These are phyloP conservation scores for Torrubiella hemipterigena DNA, from an alignment of 2,329 filamentous ascomycete genomes.

Conservation along the genomic window DNA sequence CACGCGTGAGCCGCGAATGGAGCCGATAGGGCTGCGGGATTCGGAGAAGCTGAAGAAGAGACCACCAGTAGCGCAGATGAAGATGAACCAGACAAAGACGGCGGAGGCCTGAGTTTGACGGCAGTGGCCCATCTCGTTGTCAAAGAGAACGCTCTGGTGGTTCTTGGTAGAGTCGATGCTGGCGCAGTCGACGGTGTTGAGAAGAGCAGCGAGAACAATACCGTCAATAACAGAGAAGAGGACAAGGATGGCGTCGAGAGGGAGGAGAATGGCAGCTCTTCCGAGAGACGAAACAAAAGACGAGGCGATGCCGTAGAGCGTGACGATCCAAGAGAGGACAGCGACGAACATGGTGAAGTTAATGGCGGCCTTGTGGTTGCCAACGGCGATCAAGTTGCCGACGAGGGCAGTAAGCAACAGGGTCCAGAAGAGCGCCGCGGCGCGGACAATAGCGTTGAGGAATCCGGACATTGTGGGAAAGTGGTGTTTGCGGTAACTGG, in stretches of 20 bases:
- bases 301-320: constrained; percentile 49
- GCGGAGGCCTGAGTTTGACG: constrained; percentile 62
- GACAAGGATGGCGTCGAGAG: constrained; percentile 44
- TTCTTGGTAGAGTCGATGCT: too few species aligned
- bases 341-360: constrained; percentile 61
- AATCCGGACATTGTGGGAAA: constrained; percentile 20
- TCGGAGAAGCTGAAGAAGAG: constrained; percentile 43
- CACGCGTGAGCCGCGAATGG: constrained; percentile 29
- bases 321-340: constrained; percentile 51
- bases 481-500: background rate
- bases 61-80: constrained; percentile 45
- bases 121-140: constrained; percentile 54
- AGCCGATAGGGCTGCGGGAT: constrained; percentile 33
- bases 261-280: constrained; percentile 39
- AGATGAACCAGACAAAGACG: constrained; percentile 73
- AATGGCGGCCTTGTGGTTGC: constrained; percentile 34
- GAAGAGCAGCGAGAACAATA: constrained; percentile 58
- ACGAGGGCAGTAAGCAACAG: constrained; percentile 43
- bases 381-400: constrained; percentile 44
- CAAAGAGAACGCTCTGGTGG: constrained; percentile 24
- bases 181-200: constrained; percentile 60
- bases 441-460: constrained; percentile 33
- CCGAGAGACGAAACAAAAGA: constrained; percentile 40
- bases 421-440: constrained; percentile 36
- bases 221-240: constrained; percentile 61